Evolutionary conservation across 306 rosid genomes (phyloP).

Genomic region (Aeschynomene evenia): DNA sequence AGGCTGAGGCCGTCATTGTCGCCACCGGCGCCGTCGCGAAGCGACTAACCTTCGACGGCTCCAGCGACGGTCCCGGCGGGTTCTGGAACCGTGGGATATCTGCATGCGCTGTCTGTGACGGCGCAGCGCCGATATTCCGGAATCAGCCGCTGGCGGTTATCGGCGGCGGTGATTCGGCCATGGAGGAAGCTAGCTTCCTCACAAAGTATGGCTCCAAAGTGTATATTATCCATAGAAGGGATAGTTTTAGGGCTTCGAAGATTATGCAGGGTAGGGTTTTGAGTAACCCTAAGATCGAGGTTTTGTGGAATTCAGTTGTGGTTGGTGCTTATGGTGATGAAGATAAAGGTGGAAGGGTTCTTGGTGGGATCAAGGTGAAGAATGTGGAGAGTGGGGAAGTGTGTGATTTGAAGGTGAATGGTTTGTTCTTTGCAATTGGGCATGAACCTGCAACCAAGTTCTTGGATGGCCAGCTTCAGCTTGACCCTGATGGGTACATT

Average conservation of each 20-base stretch:
- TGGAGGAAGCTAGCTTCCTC: slow-evolving; percentile 87
- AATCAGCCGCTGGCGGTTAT: slow-evolving; percentile 62
- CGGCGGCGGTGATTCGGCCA: slow-evolving; percentile 89
- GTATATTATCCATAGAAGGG: slow-evolving; percentile 68
- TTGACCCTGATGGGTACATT: slow-evolving; percentile 75
- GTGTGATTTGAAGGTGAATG: slow-evolving; percentile 67
- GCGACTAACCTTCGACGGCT: slow-evolving; percentile 58
- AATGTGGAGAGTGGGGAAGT: slow-evolving; percentile 54
- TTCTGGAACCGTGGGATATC: slow-evolving; percentile 92
- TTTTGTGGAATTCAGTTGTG: slow-evolving; percentile 71
- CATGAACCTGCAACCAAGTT: slow-evolving; percentile 90
- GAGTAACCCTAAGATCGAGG: slow-evolving; percentile 69
- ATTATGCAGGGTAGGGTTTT: slow-evolving; percentile 68
- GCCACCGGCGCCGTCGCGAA: slow-evolving; percentile 85
- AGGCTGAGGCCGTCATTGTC: slow-evolving; percentile 57
- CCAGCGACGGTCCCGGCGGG: slow-evolving; percentile 50
- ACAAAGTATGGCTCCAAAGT: slow-evolving; percentile 81
- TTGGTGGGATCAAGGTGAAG: slow-evolving; percentile 78
- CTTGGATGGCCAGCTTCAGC: slow-evolving; percentile 68
- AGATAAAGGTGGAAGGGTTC: slow-evolving; percentile 23
- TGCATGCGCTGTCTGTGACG: slow-evolving; percentile 86
- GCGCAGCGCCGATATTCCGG: slow-evolving; percentile 81
- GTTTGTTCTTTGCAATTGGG: slow-evolving; percentile 85
- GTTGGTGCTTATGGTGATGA: slow-evolving; percentile 57
- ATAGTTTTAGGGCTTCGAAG: slow-evolving; percentile 69